Evolutionary conservation across 768 basidiomycete genomes (phyloP).

Genomic region (Pisolithus microcarpus): DNA sequence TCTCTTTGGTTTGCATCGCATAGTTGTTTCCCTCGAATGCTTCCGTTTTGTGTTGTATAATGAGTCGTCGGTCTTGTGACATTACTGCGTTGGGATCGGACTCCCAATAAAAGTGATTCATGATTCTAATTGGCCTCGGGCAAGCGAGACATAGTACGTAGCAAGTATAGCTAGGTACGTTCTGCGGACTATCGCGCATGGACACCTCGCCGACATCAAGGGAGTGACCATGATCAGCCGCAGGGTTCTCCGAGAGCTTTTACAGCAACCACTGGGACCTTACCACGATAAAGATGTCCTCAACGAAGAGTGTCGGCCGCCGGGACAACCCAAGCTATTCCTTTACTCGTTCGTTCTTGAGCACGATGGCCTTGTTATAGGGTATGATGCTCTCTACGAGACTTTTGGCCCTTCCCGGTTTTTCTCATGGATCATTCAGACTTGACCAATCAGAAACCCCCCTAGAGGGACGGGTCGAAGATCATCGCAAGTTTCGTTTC

Average conservation of each 20-base stretch:
- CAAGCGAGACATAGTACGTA: too few species aligned
- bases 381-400: constrained; percentile 14
- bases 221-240: constrained; percentile 10
- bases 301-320: constrained; percentile 12
- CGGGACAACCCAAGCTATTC: constrained; percentile 8
- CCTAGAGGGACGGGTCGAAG: constrained; percentile 19
- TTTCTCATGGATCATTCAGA: constrained; percentile 21
- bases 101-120: too few species aligned
- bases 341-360: constrained; percentile 27
- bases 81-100: too few species aligned
- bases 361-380: constrained; percentile 16
- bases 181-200: too few species aligned
- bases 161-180: too few species aligned
- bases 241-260: constrained; percentile 17
- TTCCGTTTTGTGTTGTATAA: too few species aligned
- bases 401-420: neutral
- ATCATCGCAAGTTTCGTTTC: constrained; percentile 35
- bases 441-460: constrained; percentile 44
- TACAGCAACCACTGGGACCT: constrained; percentile 23
- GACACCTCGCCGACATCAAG: too few species aligned
- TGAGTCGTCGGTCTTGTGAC: too few species aligned
- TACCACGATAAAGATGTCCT: constrained; percentile 24
- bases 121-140: too few species aligned
- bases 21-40: too few species aligned
- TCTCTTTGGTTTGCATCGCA: too few species aligned